Evolutionary conservation across 192 early-diverging fungal genomes (phyloP), one percentile per base, ranked within the genome.

Genomic region (Linnemannia exigua): DNA sequence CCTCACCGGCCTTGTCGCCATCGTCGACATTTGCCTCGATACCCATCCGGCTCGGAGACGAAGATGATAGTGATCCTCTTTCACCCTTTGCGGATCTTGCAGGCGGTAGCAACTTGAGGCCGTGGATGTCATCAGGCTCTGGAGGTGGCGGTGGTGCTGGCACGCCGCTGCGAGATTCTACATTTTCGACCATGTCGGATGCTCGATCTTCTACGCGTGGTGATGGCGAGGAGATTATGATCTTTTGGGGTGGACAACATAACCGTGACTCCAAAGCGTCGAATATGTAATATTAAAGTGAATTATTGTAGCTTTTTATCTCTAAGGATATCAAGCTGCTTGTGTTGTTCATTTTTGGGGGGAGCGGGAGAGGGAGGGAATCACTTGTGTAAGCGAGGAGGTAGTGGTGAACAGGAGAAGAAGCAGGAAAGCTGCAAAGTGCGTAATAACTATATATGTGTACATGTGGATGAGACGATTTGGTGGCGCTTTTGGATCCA

Each of bases 211-310:
- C 84, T 35, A 86, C 84, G 16, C 58, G 78, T 22, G 84, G 84
- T 6, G 84, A 86, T 69, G 84, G 84, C 36, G 84, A 86, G n/a
- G 84, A 86, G 66, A 86, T 86, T 73, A 86, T 86, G 84, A 86
- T 86, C 61, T 86, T 86, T 73, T 86, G 84, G 84, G 84, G 74
- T 5, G 84, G 84, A 17, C 48, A 85, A 2, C 70, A 44, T 28
- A 35, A 67, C 33, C 61, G 77, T 17, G 68, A 79, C 31, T 79
- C 77, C 20, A 86, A 86, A 35, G 76, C 76, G 4, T 77, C 76
- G 20, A 51, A 82, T 70, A 11, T 82, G 8, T 80, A 28, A 44
- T 31, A 54, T 68, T 31, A 25, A 72, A 38, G 19, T 51, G 17
- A n/a, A 44, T 37, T 66, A 7, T 54, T 37, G n/a, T n/a, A n/a